phyloP scores from a whole-genome alignment of 73 alveolate genomes.

The Stentor roeselii region DNA sequence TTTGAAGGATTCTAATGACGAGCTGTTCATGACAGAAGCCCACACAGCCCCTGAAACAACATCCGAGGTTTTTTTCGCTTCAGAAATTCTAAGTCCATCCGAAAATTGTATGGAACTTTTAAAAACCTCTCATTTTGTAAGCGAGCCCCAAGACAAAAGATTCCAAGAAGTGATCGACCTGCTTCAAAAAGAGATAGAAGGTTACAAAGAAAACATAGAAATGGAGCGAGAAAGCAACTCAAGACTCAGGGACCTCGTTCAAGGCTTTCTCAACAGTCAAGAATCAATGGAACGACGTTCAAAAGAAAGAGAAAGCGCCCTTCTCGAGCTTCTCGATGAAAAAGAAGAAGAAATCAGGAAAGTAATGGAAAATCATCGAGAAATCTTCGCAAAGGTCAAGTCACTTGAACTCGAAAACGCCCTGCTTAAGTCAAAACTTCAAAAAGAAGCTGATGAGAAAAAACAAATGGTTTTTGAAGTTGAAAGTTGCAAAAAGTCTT shows the following conservation, averaged over 20 bases:
- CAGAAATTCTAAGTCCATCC: neutral
- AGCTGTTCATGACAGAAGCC: neutral
- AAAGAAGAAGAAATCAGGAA: neutral
- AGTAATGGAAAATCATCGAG: neutral
- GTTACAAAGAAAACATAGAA: neutral
- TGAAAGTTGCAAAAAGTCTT: too few species aligned
- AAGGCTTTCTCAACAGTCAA: neutral
- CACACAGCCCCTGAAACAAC: neutral
- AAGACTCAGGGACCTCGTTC: neutral
- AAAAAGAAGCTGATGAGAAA: too few species aligned
- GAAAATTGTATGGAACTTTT: neutral
- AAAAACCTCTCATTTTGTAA: neutral
- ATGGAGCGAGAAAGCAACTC: neutral
- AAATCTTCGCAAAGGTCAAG: neutral
- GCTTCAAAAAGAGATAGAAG: neutral
- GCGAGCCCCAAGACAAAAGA: neutral
- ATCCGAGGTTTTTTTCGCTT: neutral
- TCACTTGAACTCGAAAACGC: neutral
- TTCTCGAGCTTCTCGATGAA: neutral
- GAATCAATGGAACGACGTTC: neutral
- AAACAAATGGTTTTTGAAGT: too few species aligned
- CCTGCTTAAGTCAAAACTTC: too few species aligned
- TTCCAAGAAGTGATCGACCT: neutral
- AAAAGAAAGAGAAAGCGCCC: neutral
- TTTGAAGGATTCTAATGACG: neutral